phyloP scores from a whole-genome alignment of 257 asterid genomes.

The Solanum piurae region DNA sequence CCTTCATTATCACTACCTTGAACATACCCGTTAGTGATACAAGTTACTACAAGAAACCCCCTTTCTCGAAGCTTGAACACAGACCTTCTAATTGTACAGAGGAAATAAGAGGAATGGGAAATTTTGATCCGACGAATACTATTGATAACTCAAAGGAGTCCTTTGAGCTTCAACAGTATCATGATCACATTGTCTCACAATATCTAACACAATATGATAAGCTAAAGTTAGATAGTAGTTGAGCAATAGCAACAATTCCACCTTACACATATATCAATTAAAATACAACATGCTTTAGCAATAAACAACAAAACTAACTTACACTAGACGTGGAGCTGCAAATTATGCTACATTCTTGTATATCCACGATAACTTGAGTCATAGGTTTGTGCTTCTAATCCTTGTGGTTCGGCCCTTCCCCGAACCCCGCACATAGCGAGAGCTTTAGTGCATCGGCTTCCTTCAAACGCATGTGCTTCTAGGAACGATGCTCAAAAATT shows the following conservation, averaged over 20 bases:
- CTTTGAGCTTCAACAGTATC: background rate
- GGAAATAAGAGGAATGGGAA: background rate
- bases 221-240: background rate
- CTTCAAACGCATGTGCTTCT: conserved; percentile 36
- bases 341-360: background rate
- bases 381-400: background rate
- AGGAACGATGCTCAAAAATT: conserved; percentile 50
- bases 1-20: background rate
- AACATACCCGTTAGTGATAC: background rate
- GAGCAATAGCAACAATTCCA: background rate
- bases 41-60: background rate
- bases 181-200: background rate
- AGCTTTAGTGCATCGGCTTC: background rate
- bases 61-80: background rate
- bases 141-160: background rate
- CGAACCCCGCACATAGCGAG: background rate
- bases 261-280: background rate
- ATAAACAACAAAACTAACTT: background rate
- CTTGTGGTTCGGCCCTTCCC: background rate
- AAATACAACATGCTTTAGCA: background rate
- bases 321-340: background rate
- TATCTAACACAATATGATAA: background rate
- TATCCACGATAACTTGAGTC: conserved; percentile 8
- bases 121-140: background rate
- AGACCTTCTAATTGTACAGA: background rate